Base-by-base conservation (phyloP, 805 yeast genomes). In the Saturnispora dispora region DNA sequence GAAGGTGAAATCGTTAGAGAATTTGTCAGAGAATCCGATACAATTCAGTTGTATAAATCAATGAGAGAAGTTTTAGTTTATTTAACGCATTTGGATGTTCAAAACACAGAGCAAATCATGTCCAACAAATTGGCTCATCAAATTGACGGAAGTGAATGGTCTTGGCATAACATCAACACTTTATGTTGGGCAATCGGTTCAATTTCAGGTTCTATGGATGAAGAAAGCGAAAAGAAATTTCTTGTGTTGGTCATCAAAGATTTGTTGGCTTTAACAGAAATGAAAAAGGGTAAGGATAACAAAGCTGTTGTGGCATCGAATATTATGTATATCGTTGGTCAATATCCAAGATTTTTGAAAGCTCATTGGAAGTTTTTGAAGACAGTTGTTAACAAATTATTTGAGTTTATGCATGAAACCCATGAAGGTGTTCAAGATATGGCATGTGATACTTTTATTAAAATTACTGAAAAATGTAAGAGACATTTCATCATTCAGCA, bases 131-230 rank as follows among this genome's bases (percentile, higher is more conserved):
- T 93, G 58, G 87, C 93, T 15, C 80, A 85, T 62, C 99, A 93
- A 72, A 82, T 91, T 49, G 98, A 93, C 68, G 98, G 95, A 43
- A 77, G 87, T 51, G 99, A 93, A 71, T 93, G 99, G 99, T 90
- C 97, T 28, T 93, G 99, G 98, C 95, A 89, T 66, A 91, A 91
- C 65, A 85, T 93, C 62, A 93, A 93, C 68, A 93, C 98, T 3
- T 72, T 93, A 58, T 93, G 98, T 74, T 93, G 99, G 99, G 99
- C 99, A 10, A 93, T 93, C 67, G 99, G 99, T 56, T 91, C 98
- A 15, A 93, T 93, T 53, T 88, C 97, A 3, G 98, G 99, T 64
- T 87, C 99, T 1, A 93, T 93, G 99, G 89, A 87, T 64, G 98
- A 93, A 71, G 96, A 89, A 59, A 85, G 91, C 79, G 99, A 93